These are phyloP conservation scores for Cyclotella baltica DNA, from an alignment of 108 stramenopile species.

Conservation along the genomic window DNA sequence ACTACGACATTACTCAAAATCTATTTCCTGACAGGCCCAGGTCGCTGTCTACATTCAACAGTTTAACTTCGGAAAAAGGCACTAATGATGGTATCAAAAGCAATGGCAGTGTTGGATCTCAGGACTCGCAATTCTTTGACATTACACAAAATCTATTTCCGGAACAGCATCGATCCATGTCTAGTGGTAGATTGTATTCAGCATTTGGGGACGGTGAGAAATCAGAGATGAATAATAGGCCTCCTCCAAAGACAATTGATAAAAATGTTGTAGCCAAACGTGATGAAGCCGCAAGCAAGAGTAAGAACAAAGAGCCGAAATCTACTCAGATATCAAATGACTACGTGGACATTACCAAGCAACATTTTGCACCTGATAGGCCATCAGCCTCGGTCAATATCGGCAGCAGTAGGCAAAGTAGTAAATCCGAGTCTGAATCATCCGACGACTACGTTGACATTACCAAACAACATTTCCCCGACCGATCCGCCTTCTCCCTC, in stretches of 20 bases:
- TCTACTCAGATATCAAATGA: background rate
- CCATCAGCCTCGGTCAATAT: constrained; percentile 1
- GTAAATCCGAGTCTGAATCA: background rate
- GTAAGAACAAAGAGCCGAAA: background rate
- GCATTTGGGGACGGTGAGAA: constrained; percentile 1
- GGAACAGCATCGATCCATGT: background rate
- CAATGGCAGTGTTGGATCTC: background rate
- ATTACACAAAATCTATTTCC: constrained; percentile 20
- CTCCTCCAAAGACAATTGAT: background rate
- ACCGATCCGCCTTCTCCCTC: constrained; percentile 2
- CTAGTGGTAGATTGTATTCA: background rate
- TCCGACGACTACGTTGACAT: constrained; percentile 7
- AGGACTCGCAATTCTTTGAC: background rate
- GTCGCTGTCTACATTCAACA: background rate
- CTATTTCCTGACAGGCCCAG: background rate
- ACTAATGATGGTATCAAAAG: background rate
- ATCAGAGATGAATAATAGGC: constrained; percentile 17
- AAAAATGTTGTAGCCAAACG: background rate
- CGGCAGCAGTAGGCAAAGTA: background rate
- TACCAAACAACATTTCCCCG: constrained; percentile 8
- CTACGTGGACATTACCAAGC: constrained; percentile 6
- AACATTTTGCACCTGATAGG: constrained; percentile 12
- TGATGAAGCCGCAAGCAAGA: background rate
- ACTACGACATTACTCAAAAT: constrained; percentile 12
- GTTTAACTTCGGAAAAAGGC: background rate